A percentile compares a stretch with the other conserved stretches of the same genome.
Conservation (phyloP, 306 rosid species). For the Oxytropis ochrocephala region DNA sequence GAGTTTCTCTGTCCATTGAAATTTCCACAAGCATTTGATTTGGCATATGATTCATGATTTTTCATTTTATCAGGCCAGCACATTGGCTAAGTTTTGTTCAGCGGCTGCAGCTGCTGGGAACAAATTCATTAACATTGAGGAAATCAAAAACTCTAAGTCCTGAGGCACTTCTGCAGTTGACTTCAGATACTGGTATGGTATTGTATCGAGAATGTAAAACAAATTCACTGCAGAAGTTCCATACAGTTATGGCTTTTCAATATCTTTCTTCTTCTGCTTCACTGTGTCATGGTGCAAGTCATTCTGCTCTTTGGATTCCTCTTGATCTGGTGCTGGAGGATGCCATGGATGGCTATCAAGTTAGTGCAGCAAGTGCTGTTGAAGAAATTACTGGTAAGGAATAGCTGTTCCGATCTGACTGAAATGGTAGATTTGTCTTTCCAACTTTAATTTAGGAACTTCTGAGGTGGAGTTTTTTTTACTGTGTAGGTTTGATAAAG, state of each 20-base stretch:
- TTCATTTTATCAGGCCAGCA: conserved; percentile 50
- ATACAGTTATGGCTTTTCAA: conserved; percentile 63
- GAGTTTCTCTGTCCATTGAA: not conserved
- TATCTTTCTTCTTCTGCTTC: conserved; percentile 74
- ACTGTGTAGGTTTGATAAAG: conserved; percentile 68
- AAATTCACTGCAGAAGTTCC: conserved; percentile 62
- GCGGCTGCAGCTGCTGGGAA: conserved; percentile 54
- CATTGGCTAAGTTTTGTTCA: conserved; percentile 69
- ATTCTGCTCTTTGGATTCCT: conserved; percentile 93
- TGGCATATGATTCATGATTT: conserved; percentile 8
- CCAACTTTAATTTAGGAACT: not conserved
- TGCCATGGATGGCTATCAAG: conserved; percentile 96
- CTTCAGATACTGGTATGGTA: conserved; percentile 40
- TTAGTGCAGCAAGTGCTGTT: conserved; percentile 78
- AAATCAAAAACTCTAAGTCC: conserved; percentile 62
- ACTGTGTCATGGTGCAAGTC: conserved; percentile 64
- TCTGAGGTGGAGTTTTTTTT: conserved; percentile 12
- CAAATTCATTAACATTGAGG: conserved; percentile 64
- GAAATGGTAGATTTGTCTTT: not conserved
- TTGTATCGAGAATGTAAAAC: conserved; percentile 60
- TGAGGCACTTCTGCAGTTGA: conserved; percentile 52
- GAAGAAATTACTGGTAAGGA: conserved; percentile 69
- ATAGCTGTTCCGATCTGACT: conserved; percentile 15
- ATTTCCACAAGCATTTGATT: not conserved
- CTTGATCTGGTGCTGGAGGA: conserved; percentile 92